These are phyloP conservation scores for Penstemon davidsonii DNA, from an alignment of 257 asterid genomes.

Conservation along the genomic window DNA sequence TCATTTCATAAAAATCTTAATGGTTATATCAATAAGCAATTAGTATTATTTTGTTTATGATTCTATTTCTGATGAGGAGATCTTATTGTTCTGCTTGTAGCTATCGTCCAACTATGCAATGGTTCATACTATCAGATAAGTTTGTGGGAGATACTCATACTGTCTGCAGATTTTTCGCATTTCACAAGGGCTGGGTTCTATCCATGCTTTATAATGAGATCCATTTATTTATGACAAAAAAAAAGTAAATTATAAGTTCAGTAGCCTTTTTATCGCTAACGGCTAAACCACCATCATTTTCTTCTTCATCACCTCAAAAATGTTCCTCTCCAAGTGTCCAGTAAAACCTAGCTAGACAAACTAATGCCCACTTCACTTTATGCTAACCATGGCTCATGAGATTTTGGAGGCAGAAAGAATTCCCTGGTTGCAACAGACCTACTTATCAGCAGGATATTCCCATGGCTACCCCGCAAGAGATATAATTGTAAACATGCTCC, in stretches of 20 bases:
- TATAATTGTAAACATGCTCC: neutral
- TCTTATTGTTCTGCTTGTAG: conserved; percentile 7
- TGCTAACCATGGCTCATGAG: conserved; percentile 18
- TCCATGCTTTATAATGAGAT: no score
- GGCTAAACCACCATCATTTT: neutral
- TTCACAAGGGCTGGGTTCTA: no score
- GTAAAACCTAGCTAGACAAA: conserved; percentile 11
- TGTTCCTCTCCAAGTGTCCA: neutral
- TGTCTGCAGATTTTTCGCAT: no score
- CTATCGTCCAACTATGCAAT: conserved; percentile 19
- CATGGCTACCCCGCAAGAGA: conserved; percentile 3
- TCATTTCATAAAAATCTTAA: conserved; percentile 14
- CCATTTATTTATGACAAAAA: no score
- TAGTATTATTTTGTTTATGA: neutral
- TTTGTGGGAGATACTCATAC: neutral
- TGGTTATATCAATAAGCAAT: neutral
- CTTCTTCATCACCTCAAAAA: neutral
- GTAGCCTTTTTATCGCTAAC: no score
- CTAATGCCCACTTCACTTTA: conserved; percentile 6
- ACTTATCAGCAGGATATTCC: conserved; percentile 1
- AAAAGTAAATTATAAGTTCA: no score
- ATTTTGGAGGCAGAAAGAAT: conserved; percentile 16
- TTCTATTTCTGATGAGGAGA: neutral
- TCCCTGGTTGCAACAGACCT: conserved; percentile 11
- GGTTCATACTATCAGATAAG: neutral